Evolutionary conservation across 2,329 filamentous ascomycete species (phyloP).

Genomic region (Cladosporium oxysporum): DNA sequence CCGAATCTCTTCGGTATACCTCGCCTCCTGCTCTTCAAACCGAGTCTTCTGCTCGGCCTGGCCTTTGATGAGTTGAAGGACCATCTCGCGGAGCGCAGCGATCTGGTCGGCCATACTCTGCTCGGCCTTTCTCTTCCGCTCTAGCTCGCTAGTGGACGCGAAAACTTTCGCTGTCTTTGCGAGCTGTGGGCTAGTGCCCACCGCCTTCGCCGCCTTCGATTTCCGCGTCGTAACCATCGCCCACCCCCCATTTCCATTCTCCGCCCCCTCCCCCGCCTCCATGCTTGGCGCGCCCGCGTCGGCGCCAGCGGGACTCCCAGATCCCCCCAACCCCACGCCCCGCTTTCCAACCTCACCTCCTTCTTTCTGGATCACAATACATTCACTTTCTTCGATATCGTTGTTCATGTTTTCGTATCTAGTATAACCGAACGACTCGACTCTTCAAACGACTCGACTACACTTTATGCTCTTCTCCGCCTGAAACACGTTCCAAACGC

Average conservation of each 20-base stretch:
- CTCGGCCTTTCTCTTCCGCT: neutral
- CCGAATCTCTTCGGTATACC: neutral
- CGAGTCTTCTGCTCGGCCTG: neutral
- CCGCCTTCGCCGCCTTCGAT: neutral
- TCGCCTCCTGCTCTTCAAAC: neutral
- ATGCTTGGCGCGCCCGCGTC: too few species aligned
- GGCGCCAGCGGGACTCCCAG: too few species aligned
- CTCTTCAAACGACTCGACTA: neutral
- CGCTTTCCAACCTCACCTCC: neutral
- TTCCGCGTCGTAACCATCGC: neutral
- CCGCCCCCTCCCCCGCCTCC: neutral
- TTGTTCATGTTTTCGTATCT: neutral
- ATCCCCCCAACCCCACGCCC: too few species aligned
- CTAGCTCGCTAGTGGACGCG: neutral
- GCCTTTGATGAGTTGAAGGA: slow-evolving; percentile 1
- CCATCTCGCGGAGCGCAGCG: neutral
- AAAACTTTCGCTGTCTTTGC: slow-evolving; percentile 2
- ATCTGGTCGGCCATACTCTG: slow-evolving; percentile 5
- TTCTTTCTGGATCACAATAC: neutral
- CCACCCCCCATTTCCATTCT: neutral
- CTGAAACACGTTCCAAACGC: too few species aligned
- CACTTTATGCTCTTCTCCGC: neutral
- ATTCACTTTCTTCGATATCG: too few species aligned
- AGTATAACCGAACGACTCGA: neutral
- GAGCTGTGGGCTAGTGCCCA: neutral